Evolutionary conservation across 768 basidiomycete species (phyloP).

Genomic region (Leccinum uliginosum): DNA sequence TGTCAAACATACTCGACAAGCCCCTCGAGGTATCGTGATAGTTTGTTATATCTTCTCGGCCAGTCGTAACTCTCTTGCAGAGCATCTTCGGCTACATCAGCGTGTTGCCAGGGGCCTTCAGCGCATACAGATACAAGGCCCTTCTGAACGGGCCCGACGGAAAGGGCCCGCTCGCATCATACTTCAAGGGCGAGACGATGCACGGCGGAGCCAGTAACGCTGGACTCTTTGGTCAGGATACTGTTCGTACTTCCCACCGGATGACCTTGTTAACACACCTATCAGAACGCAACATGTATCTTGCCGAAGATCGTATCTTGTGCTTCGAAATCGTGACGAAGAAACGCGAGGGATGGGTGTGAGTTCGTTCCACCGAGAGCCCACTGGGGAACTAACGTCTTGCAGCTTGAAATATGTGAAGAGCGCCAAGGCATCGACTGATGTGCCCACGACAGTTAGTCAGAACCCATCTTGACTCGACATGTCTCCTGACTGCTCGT

Average conservation of each 20-base stretch:
- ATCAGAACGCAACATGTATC: conserved; percentile 82
- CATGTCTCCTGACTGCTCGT: background rate
- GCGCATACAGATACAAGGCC: conserved; percentile 86
- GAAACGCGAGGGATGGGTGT: conserved; percentile 80
- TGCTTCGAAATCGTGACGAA: conserved; percentile 94
- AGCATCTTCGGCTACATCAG: conserved; percentile 86
- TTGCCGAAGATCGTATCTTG: conserved; percentile 85
- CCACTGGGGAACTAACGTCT: background rate
- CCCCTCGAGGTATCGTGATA: conserved; percentile 71
- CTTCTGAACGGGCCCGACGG: conserved; percentile 84
- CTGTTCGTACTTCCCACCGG: background rate
- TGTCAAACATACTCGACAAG: conserved; percentile 95
- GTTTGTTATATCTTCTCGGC: background rate
- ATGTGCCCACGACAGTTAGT: conserved; percentile 78
- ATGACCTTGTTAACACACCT: background rate
- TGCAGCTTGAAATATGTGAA: conserved; percentile 81
- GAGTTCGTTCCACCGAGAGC: conserved; percentile 28
- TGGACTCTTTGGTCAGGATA: conserved; percentile 54
- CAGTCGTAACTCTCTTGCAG: conserved; percentile 26
- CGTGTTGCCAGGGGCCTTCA: conserved; percentile 89
- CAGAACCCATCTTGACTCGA: background rate
- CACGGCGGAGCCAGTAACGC: conserved; percentile 61
- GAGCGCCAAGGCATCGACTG: conserved; percentile 93
- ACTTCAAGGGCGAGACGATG: conserved; percentile 92
- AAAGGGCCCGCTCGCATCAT: conserved; percentile 84